Conservation (phyloP, 1,284 basidiomycete species). For the Cutaneotrichosporon cutaneum region DNA sequence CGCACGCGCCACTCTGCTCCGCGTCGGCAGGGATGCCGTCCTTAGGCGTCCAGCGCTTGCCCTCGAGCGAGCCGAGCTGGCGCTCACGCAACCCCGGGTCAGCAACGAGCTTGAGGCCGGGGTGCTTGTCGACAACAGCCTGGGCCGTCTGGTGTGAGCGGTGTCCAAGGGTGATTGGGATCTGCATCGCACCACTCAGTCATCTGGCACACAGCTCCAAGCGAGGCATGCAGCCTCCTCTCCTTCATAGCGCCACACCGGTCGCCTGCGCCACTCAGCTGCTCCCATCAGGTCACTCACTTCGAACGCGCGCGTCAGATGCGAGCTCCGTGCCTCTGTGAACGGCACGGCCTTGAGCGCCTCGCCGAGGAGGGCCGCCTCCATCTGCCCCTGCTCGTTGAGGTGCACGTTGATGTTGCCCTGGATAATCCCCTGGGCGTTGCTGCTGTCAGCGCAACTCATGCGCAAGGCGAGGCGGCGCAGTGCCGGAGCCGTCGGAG, state of each 20-base stretch:
- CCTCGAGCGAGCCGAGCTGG: conserved; percentile 40
- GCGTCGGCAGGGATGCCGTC: conserved; percentile 34
- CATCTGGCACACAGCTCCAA: neutral
- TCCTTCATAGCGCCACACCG: neutral
- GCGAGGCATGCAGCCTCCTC: neutral
- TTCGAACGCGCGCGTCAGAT: conserved; percentile 42
- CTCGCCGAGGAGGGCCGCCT: conserved; percentile 35
- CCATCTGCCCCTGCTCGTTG: conserved; percentile 42
- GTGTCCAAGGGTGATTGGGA: neutral
- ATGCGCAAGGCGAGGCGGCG: too few relatives aligned
- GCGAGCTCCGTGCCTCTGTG: conserved; percentile 33
- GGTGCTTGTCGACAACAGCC: conserved; percentile 33
- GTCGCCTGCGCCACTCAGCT: too few relatives aligned
- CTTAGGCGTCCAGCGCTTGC: conserved; percentile 28
- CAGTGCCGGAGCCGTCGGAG: neutral
- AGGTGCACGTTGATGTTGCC: conserved; percentile 49
- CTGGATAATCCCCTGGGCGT: conserved; percentile 47
- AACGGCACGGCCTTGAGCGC: conserved; percentile 30
- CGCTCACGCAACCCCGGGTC: conserved; percentile 38
- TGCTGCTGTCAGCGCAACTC: conserved; percentile 33
- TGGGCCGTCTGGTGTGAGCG: conserved; percentile 37
- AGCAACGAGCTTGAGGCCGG: conserved; percentile 20
- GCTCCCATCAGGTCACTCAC: conserved; percentile 25
- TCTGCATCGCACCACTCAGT: neutral
- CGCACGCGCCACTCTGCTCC: conserved; percentile 33